Evolutionary conservation across 2,329 filamentous ascomycete genomes (phyloP).

Genomic region (Pseudocercospora crystallina): DNA sequence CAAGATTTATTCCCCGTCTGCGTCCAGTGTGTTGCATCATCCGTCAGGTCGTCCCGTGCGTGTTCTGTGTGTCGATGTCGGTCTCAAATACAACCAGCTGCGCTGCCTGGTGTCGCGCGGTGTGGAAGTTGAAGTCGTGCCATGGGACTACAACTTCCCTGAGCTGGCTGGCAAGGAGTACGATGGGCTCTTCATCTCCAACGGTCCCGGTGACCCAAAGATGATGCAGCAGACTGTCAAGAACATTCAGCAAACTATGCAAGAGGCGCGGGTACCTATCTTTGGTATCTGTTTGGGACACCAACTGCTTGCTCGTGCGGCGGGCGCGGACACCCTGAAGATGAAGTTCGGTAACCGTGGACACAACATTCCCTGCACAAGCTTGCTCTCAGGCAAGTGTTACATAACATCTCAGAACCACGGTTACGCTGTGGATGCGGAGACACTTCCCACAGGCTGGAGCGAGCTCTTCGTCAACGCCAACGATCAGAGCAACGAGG

Average conservation of each 20-base stretch:
- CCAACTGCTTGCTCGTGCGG: slow-evolving; percentile 84
- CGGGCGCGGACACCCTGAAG: slow-evolving; percentile 82
- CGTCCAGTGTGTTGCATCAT: slow-evolving; percentile 73
- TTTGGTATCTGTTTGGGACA: slow-evolving; percentile 97
- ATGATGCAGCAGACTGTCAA: slow-evolving; percentile 77
- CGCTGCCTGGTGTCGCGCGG: slow-evolving; percentile 88
- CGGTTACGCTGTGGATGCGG: slow-evolving; percentile 86
- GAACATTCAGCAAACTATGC: slow-evolving; percentile 73
- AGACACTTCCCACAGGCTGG: slow-evolving; percentile 75
- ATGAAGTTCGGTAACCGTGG: slow-evolving; percentile 99
- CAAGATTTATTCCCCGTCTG: slow-evolving; percentile 77
- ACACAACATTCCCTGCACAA: slow-evolving; percentile 97
- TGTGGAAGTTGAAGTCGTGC: slow-evolving; percentile 90
- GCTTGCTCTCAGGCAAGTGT: slow-evolving; percentile 90
- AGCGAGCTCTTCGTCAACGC: slow-evolving; percentile 95
- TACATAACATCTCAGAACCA: slow-evolving; percentile 99
- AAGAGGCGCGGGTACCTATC: slow-evolving; percentile 78
- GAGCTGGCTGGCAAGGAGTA: slow-evolving; percentile 76
- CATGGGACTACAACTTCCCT: slow-evolving; percentile 93
- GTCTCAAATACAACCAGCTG: slow-evolving; percentile 97
- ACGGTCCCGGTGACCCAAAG: slow-evolving; percentile 93
- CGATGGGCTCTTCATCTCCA: slow-evolving; percentile 96
- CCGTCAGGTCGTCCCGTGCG: slow-evolving; percentile 83
- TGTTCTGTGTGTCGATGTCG: slow-evolving; percentile 91
- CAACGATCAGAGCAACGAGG: slow-evolving; percentile 97